Evolutionary conservation across 2,329 filamentous ascomycete genomes (phyloP), one percentile per base, ranked within the genome.

Genomic region (Orbilia quercus): DNA sequence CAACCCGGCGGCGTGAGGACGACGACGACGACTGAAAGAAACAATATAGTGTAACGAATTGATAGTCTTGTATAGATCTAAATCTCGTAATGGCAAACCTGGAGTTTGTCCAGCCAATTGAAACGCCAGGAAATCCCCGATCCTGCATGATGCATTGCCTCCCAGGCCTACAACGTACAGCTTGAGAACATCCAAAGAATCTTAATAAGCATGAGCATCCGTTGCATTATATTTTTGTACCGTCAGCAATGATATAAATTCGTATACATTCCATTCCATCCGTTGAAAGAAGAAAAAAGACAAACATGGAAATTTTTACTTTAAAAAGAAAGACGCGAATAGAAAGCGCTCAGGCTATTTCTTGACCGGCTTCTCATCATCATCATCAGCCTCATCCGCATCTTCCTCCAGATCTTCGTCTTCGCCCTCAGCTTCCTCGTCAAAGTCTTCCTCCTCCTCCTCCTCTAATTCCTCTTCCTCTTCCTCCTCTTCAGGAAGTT

Each of bases 1-100:
- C 70, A 42, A 74, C 70, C 3, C 50, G 65, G 25, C 36, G 64
- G 42, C 44, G 73, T 20, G 65, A 70, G 47, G 65, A 67, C 44
- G 59, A 72, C 40, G 62, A 66, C n/a, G 74, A 75, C 20, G 74
- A 75, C 47, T 73, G 48, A 42, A 51, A n/a, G n/a, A 14, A 25
- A 20, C 16, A 42, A 42, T n/a, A 5, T 3, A 42, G 5, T 12
- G 4, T 42, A 18, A n/a, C n/a, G n/a, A n/a, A n/a, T n/a, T n/a
- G n/a, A n/a, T n/a, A n/a, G n/a, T n/a, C n/a, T n/a, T n/a, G n/a
- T n/a, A n/a, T n/a, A n/a, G n/a, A n/a, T n/a, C n/a, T n/a, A n/a
- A n/a, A n/a, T n/a, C n/a, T n/a, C n/a, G n/a, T n/a, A n/a, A n/a
- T n/a, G n/a, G n/a, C n/a, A n/a, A n/a, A n/a, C n/a, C n/a, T n/a